Evolutionary conservation across 2,329 filamentous ascomycete species (phyloP).

Genomic region (Orbilia blumenaviensis): DNA sequence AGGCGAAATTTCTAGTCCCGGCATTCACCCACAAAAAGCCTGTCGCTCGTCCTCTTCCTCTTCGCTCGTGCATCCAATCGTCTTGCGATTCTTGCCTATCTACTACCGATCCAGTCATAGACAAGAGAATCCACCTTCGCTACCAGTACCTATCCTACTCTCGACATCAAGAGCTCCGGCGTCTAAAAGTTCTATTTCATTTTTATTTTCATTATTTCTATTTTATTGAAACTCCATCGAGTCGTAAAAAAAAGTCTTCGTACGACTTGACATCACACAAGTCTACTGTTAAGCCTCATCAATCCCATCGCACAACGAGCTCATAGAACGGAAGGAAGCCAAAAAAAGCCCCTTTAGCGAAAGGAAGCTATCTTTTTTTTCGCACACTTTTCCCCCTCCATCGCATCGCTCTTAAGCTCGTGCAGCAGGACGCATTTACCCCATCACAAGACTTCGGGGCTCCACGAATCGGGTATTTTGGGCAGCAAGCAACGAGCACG

Average conservation of each 20-base stretch:
- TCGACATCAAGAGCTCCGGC: conserved; percentile 25
- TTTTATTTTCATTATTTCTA: not conserved
- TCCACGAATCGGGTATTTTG: conserved; percentile 53
- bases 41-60: not conserved
- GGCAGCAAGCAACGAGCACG: conserved; percentile 37
- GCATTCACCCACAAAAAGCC: conserved; percentile 33
- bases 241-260: conserved; percentile 34
- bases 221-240: not conserved
- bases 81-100: conserved; percentile 10
- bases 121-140: conserved; percentile 30
- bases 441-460: conserved; percentile 45
- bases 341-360: conserved; percentile 41
- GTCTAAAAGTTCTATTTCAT: conserved; percentile 31
- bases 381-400: conserved; percentile 10
- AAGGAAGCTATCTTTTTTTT: conserved; percentile 38
- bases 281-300: conserved; percentile 50
- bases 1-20: conserved; percentile 27
- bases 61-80: conserved; percentile 22
- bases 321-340: not conserved
- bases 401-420: conserved; percentile 24
- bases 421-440: conserved; percentile 40
- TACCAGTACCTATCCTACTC: conserved; percentile 8
- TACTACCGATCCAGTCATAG: conserved; percentile 30
- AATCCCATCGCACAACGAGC: conserved; percentile 34
- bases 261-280: conserved; percentile 47